Conservation (phyloP, 2,329 filamentous ascomycete species). For the Phyllosticta paracitricarpa region DNA sequence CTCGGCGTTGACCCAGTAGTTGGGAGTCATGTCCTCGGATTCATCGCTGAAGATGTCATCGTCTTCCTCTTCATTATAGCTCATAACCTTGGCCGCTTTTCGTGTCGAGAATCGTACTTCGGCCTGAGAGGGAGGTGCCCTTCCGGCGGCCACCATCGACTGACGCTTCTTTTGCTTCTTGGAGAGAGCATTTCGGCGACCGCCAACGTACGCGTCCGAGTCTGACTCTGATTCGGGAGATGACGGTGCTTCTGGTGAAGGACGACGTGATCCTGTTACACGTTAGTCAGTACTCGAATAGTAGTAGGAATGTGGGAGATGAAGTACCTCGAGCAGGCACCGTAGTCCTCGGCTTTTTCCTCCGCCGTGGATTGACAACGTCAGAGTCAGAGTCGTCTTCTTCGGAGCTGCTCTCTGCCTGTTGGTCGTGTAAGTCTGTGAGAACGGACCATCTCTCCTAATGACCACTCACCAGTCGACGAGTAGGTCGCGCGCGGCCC, state of each 20-base stretch:
- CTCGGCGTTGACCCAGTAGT: constrained; percentile 58
- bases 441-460: constrained; percentile 14
- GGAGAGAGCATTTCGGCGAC: constrained; percentile 53
- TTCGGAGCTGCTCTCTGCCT: constrained; percentile 49
- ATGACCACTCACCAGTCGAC: constrained; percentile 45
- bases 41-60: constrained; percentile 47
- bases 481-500: constrained; percentile 52
- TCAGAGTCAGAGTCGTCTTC: constrained; percentile 67
- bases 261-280: constrained; percentile 42
- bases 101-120: constrained; percentile 90
- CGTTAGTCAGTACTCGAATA: constrained; percentile 28
- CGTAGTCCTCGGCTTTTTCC: constrained; percentile 60
- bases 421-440: constrained; percentile 5
- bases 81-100: constrained; percentile 64
- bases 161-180: constrained; percentile 70
- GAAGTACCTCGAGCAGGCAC: constrained; percentile 54
- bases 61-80: constrained; percentile 58
- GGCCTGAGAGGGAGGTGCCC: constrained; percentile 53
- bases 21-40: constrained; percentile 53
- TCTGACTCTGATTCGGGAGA: constrained; percentile 59
- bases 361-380: constrained; percentile 47
- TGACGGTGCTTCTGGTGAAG: constrained; percentile 38
- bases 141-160: constrained; percentile 51
- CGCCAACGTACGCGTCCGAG: constrained; percentile 61
- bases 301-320: constrained; percentile 34